These are phyloP conservation scores for Alliaria petiolata DNA, from an alignment of 345 rosid species.

Conservation along the genomic window DNA sequence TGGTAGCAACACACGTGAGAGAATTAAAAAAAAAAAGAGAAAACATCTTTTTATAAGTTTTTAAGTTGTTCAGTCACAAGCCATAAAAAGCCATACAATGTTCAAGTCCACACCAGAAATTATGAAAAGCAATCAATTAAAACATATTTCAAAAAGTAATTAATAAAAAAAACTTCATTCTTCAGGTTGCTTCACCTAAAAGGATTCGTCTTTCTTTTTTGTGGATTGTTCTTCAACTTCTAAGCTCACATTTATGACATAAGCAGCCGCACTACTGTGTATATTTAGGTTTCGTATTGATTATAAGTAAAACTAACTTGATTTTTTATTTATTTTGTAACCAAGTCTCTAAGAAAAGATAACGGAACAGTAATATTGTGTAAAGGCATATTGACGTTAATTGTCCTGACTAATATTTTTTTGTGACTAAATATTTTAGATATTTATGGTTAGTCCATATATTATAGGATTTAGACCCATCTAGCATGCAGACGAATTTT, in stretches of 20 bases:
- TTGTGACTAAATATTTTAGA: background rate
- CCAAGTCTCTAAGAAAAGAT: background rate
- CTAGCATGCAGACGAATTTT: background rate
- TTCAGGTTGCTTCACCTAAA: slow-evolving; percentile 33
- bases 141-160: slow-evolving; percentile 12
- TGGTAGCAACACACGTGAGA: slow-evolving; percentile 35
- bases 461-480: background rate
- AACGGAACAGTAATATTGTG: background rate
- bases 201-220: slow-evolving; percentile 22
- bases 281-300: slow-evolving; percentile 10
- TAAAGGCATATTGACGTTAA: background rate
- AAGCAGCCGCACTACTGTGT: slow-evolving; percentile 6
- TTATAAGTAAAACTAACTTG: background rate
- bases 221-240: slow-evolving; percentile 18
- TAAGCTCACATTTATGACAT: slow-evolving; percentile 17
- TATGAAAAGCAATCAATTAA: slow-evolving; percentile 1
- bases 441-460: background rate
- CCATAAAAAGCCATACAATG: slow-evolving; percentile 28
- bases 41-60: slow-evolving; percentile 12
- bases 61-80: slow-evolving; percentile 32
- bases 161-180: background rate
- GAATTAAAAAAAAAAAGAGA: slow-evolving; percentile 16
- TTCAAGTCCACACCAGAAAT: slow-evolving; percentile 2
- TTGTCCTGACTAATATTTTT: background rate
- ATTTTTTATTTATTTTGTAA: background rate